Base-by-base conservation (phyloP, 2,329 filamentous ascomycete species). In the Colletotrichum sp. region DNA sequence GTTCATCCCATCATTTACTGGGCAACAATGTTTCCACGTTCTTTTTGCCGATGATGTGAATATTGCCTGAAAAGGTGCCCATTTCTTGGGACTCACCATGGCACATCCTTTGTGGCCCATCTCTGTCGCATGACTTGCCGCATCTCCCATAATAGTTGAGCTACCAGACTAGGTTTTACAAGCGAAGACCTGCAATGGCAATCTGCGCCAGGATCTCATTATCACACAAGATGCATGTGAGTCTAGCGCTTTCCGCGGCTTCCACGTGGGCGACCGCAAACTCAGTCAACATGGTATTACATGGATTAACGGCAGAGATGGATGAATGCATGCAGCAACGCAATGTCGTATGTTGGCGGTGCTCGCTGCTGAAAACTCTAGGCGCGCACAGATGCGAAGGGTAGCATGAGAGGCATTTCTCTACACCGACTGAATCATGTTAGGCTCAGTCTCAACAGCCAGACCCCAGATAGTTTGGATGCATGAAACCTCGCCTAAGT, bases 11-110 rank as follows among this genome's bases (percentile, higher is more conserved):
- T 52, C 44, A 13, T 52, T 22, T 52, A 0, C 44, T 8, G 44
- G n/a, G n/a, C n/a, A n/a, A 3, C 39, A n/a, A 10, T 44, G 3
- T n/a, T 44, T 6, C 5, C 39, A 18, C 18, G 39, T 4, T 7
- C 8, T 39, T 18, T 18, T 3, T 18, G 4, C 8, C 8, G 15
- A 18, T 9, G 36, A 39, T 8, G 8, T 18, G 8, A 18, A 8
- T 1, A 18, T 44, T 5, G 18, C 3, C 39, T 44, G n/a, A 5
- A 13, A 22, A 7, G n/a, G n/a, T n/a, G 18, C 5, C 0, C 0
- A n/a, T 7, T 48, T 22, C 5, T 48, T 52, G 44, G 10, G 6
- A 13, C n/a, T 22, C 44, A 0, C n/a, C n/a, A 52, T 13, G 6
- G 1, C n/a, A 22, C 44, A 52, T 8, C 5, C n/a, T 52, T 52